These are phyloP conservation scores for Camellia sinensis DNA, from an alignment of 148 eudicot species.

Conservation along the genomic window DNA sequence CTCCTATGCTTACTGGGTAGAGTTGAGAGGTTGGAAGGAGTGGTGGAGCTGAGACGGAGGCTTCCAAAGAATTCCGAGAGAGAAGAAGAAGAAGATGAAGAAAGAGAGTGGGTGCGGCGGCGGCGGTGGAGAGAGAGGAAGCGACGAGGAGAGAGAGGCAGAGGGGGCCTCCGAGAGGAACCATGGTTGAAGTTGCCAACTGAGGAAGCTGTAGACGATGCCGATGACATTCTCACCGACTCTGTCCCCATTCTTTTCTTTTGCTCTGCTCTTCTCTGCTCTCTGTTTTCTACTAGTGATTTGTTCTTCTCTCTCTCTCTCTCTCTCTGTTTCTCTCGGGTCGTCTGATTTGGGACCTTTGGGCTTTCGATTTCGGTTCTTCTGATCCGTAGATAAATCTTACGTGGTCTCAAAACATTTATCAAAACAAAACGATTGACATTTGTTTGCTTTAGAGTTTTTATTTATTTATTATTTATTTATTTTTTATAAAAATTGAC, in stretches of 20 bases:
- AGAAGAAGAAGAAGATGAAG: slow-evolving; percentile 23
- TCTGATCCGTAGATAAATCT: background rate
- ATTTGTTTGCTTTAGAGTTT: no score
- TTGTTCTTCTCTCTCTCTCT: no score
- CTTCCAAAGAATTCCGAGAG: slow-evolving; percentile 45
- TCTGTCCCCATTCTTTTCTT: slow-evolving; percentile 31
- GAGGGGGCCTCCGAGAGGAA: slow-evolving; percentile 23
- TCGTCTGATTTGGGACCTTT: background rate
- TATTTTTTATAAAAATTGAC: no score
- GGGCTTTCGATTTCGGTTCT: background rate
- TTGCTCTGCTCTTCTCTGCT: background rate
- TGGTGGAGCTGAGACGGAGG: slow-evolving; percentile 25
- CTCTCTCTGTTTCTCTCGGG: no score
- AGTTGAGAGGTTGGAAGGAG: slow-evolving; percentile 18
- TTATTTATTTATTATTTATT: no score
- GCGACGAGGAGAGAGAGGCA: slow-evolving; percentile 36
- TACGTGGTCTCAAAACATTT: background rate
- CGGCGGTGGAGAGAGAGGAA: slow-evolving; percentile 28
- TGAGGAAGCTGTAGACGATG: slow-evolving; percentile 27
- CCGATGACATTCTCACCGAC: slow-evolving; percentile 23
- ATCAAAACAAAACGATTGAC: no score
- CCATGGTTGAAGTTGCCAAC: slow-evolving; percentile 47
- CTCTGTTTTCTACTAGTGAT: background rate
- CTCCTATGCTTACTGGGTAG: slow-evolving; percentile 20
- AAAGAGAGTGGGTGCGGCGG: slow-evolving; percentile 1